These are phyloP conservation scores for Elongisporangium prolatum DNA, from an alignment of 352 stramenopile species.

Conservation along the genomic window DNA sequence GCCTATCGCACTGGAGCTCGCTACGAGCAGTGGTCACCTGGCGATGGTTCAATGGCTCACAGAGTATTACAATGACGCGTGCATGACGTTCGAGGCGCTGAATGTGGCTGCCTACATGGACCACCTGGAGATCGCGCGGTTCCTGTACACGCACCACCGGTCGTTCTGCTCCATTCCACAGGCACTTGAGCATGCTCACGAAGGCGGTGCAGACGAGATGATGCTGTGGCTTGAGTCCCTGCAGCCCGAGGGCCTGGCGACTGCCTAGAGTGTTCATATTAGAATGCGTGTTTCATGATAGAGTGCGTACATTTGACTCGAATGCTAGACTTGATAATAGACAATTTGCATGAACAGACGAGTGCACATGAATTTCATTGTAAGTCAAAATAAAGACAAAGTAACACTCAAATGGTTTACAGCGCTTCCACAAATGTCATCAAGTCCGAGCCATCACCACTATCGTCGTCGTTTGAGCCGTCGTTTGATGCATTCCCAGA, in stretches of 20 bases:
- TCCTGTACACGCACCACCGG: constrained; percentile 38
- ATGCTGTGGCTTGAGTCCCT: constrained; percentile 50
- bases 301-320: neutral
- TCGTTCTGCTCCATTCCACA: constrained; percentile 44
- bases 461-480: constrained; percentile 26
- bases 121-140: constrained; percentile 50
- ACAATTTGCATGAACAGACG: neutral
- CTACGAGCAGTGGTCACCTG: constrained; percentile 59
- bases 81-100: constrained; percentile 45
- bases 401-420: constrained; percentile 7
- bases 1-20: constrained; percentile 46
- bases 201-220: constrained; percentile 58
- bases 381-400: neutral
- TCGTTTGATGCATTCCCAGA: constrained; percentile 19
- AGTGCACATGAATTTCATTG: neutral
- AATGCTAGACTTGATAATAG: too few relatives aligned
- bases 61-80: constrained; percentile 38
- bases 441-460: constrained; percentile 52
- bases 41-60: constrained; percentile 58
- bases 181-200: constrained; percentile 54
- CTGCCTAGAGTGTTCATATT: neutral
- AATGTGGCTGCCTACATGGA: constrained; percentile 74
- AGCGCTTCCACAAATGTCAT: constrained; percentile 76
- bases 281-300: neutral
- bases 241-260: neutral